Evolutionary conservation across 192 early-diverging fungal species (phyloP).

Genomic region (Gaertneriomyces sp.): DNA sequence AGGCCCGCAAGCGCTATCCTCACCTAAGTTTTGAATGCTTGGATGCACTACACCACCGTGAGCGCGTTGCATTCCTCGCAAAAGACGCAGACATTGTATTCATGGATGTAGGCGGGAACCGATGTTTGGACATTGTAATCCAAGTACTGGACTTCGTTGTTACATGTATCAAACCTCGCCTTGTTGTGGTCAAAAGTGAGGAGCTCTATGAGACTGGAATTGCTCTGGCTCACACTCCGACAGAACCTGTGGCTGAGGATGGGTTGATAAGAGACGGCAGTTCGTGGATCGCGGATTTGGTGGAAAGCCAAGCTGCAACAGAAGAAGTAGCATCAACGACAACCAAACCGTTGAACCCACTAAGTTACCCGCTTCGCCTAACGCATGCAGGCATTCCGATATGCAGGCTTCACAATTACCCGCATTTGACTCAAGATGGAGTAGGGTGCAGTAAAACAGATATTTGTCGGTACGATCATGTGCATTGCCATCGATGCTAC

Average conservation of each 20-base stretch:
- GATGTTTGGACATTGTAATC: neutral
- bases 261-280: constrained; percentile 6
- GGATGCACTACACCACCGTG: constrained; percentile 2
- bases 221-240: neutral
- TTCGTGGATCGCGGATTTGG: constrained; percentile 3
- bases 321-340: neutral
- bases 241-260: neutral
- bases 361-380: constrained; percentile 11
- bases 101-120: constrained; percentile 15
- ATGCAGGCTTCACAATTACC: constrained; percentile 15
- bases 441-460: constrained; percentile 7
- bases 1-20: constrained; percentile 11
- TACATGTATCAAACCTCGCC: neutral
- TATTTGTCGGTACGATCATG: constrained; percentile 16
- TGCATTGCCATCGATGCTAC: constrained; percentile 13
- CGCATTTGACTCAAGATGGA: too few species aligned
- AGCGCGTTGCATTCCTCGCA: neutral
- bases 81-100: constrained; percentile 8
- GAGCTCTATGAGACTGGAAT: constrained; percentile 1
- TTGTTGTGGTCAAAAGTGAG: constrained; percentile 12
- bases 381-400: constrained; percentile 9
- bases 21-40: constrained; percentile 5
- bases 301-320: neutral
- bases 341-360: constrained; percentile 7
- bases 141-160: constrained; percentile 1